Conservation (phyloP, 805 yeast species). For the Aciculoconidium aculeatum region DNA sequence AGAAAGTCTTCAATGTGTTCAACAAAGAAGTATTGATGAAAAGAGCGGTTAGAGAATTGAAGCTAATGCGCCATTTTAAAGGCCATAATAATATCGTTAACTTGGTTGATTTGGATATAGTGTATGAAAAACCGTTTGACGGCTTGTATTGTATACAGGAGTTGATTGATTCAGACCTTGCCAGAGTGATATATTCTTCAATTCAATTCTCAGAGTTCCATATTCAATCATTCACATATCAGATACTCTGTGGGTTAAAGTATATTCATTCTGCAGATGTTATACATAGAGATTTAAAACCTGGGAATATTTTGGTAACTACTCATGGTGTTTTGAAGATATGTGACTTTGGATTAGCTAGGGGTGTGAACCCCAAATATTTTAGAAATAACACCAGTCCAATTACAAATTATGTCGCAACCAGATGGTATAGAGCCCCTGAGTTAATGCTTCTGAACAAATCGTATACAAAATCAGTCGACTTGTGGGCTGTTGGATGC, state of each 20-base stretch:
- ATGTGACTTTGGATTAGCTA: conserved; percentile 90
- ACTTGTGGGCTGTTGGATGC: conserved; percentile 93
- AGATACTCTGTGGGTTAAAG: conserved; percentile 78
- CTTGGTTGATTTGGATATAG: conserved; percentile 68
- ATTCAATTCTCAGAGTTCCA: conserved; percentile 83
- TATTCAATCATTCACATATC: conserved; percentile 69
- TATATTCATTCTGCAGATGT: conserved; percentile 91
- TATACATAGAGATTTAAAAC: conserved; percentile 87
- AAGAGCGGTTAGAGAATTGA: conserved; percentile 79
- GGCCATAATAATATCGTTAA: conserved; percentile 83
- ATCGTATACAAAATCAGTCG: conserved; percentile 62
- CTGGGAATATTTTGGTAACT: conserved; percentile 80
- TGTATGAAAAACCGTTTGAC: conserved; percentile 60
- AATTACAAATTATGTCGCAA: conserved; percentile 85
- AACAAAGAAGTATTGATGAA: conserved; percentile 59
- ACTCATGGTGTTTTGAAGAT: conserved; percentile 72
- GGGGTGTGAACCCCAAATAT: conserved; percentile 50
- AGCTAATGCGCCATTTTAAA: conserved; percentile 71
- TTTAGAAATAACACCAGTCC: conserved; percentile 31
- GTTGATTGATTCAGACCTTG: conserved; percentile 73
- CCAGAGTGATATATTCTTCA: conserved; percentile 70
- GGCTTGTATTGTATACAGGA: conserved; percentile 91
- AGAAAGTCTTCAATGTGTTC: conserved; percentile 71
- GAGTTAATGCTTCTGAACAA: conserved; percentile 66
- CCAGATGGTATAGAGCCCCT: conserved; percentile 95